A percentile compares a stretch with the other conserved stretches of the same genome.
These are phyloP conservation scores for Aeschynomene evenia DNA, from an alignment of 306 rosid species.

Conservation along the genomic window DNA sequence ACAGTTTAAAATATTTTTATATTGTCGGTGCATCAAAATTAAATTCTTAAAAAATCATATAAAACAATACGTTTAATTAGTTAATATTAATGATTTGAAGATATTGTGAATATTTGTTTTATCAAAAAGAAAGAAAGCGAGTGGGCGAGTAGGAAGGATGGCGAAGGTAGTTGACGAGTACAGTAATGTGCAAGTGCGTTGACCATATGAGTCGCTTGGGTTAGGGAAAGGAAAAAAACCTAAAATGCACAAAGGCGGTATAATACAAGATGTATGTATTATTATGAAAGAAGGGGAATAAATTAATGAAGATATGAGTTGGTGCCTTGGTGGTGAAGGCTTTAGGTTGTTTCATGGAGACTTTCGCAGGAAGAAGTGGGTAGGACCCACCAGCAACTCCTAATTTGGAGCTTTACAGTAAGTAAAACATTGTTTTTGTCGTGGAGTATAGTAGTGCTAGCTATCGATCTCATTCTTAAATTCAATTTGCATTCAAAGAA, in stretches of 20 bases:
- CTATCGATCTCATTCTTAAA: not conserved
- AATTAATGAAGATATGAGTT: not conserved
- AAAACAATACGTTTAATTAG: no score
- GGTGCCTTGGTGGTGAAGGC: slow-evolving; percentile 8
- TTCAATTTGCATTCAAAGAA: slow-evolving; percentile 12
- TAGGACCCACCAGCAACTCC: slow-evolving; percentile 44
- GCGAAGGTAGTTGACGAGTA: not conserved
- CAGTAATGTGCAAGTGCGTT: slow-evolving; percentile 22
- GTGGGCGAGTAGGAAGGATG: not conserved
- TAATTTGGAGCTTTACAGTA: slow-evolving; percentile 30
- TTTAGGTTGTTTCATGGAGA: not conserved
- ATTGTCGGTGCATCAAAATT: no score
- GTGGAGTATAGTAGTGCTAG: not conserved
- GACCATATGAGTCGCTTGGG: slow-evolving; percentile 10
- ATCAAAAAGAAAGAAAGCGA: not conserved
- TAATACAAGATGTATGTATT: not conserved
- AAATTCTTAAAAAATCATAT: no score
- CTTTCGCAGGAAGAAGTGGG: slow-evolving; percentile 8
- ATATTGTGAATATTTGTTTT: no score
- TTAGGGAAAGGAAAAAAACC: not conserved
- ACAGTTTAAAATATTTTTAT: no score
- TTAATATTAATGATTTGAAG: no score
- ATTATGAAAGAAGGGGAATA: not conserved
- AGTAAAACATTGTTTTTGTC: slow-evolving; percentile 39
- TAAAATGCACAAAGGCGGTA: not conserved